Conservation (phyloP, 306 rosid species). For the Spatholobus suberectus region DNA sequence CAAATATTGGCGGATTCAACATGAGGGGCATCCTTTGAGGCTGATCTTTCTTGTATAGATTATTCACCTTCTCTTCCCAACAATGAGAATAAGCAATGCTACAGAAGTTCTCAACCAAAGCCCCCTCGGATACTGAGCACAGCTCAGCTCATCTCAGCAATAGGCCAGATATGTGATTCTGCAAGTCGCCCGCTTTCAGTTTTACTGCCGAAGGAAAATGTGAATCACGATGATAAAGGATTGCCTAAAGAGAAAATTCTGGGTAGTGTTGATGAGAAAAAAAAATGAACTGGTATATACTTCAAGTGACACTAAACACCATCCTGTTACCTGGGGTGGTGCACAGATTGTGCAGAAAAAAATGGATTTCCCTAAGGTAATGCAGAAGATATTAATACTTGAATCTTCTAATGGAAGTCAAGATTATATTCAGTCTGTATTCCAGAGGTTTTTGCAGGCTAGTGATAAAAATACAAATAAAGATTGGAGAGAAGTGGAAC, state of each 20-base stretch:
- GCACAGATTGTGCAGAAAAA: constrained; percentile 46
- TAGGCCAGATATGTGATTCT: constrained; percentile 74
- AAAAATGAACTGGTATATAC: constrained; percentile 42
- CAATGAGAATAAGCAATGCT: constrained; percentile 44
- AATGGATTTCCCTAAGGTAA: constrained; percentile 51
- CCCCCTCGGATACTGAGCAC: constrained; percentile 63
- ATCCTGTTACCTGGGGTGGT: constrained; percentile 44
- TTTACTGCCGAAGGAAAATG: constrained; percentile 47
- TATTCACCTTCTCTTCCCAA: constrained; percentile 45
- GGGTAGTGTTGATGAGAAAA: constrained; percentile 43
- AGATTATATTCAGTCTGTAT: constrained; percentile 51
- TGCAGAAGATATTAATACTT: constrained; percentile 55
- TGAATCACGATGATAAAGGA: constrained; percentile 44
- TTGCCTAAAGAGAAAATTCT: constrained; percentile 46
- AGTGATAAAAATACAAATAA: constrained; percentile 39
- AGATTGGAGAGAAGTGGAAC: constrained; percentile 48
- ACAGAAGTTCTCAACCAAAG: constrained; percentile 44
- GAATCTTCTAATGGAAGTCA: constrained; percentile 50
- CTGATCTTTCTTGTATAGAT: constrained; percentile 52
- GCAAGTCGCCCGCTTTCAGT: constrained; percentile 68
- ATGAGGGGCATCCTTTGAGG: constrained; percentile 46
- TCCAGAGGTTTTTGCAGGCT: constrained; percentile 49
- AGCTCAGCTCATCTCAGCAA: constrained; percentile 62
- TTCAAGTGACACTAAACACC: constrained; percentile 45
- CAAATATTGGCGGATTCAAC: constrained; percentile 57